Evolutionary conservation across 345 rosid species (phyloP).

Genomic region (Reutealis trisperma): DNA sequence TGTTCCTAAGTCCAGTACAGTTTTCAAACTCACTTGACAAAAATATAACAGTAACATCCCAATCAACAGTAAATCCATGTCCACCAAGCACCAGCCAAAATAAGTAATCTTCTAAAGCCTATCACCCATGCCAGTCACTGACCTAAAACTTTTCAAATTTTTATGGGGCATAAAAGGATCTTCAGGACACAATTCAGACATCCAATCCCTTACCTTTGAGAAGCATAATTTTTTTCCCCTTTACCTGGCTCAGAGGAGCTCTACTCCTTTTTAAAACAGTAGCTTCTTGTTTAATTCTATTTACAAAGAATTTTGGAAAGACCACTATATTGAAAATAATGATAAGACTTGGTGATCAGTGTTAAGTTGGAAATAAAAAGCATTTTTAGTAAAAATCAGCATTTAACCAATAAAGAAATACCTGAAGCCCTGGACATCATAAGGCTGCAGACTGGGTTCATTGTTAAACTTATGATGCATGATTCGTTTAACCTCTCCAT

Average conservation of each 20-base stretch:
- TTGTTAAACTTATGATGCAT: constrained; percentile 42
- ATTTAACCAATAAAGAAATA: constrained; percentile 18
- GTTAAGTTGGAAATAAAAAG: background rate
- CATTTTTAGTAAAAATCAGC: background rate
- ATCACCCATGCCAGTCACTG: background rate
- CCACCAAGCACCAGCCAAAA: background rate
- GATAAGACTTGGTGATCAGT: background rate
- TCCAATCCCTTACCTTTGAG: background rate
- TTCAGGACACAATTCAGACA: background rate
- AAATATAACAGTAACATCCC: background rate
- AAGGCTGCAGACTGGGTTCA: constrained; percentile 41
- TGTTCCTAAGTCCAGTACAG: background rate
- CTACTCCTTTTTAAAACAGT: background rate
- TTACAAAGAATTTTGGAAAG: background rate
- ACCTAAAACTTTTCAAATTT: background rate
- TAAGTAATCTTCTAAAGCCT: background rate
- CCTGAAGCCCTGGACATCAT: constrained; percentile 49
- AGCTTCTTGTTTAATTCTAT: background rate
- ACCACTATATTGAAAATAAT: background rate
- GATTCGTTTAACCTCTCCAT: constrained; percentile 42
- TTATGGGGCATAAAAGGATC: background rate
- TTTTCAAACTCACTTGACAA: background rate
- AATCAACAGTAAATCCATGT: background rate
- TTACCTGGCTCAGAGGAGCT: background rate
- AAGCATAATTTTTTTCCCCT: background rate